Base-by-base conservation (phyloP, 257 asterid genomes). In the Plantago major region DNA sequence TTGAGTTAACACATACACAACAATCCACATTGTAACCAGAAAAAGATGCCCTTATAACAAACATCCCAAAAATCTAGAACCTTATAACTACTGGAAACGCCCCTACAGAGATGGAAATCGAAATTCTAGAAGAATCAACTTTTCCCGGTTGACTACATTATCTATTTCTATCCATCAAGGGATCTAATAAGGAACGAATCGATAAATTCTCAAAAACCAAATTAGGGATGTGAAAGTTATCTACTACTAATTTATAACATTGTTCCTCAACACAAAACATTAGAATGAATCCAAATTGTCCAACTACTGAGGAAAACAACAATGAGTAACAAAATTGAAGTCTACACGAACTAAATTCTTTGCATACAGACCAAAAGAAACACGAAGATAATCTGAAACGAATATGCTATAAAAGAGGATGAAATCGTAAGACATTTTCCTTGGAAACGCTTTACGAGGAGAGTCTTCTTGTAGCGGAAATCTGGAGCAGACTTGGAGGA, bases 341-440 rank as follows among this genome's bases (percentile, higher is more conserved):
- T 22, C 26, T 2, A 22, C 50, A 11, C n/a, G n/a, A 46, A 46
- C 50, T 7, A 46, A 46, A 46, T 46, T 14, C 28, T 49, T 11
- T 18, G 17, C 46, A 19, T 3, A 33, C 14, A 26, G 18, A 12
- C 2, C 19, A n/a, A 55, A 55, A 2, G 10, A 28, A 37, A 5
- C 3, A 30, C 3, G 2, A 3, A 45, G 44, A 16, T 14, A 19
- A 46, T 30, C 14, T 37, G 15, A 16, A 37, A 59, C 54, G 22
- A 2, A 52, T 5, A 26, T 4, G 15, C n/a, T 22, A 26, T 12
- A 0, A 15, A 10, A 18, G 14, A 8, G 14, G 7, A 53, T 3
- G 16, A 66, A 33, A 42, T 48, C 82, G 33, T 82, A n/a, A n/a
- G n/a, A 91, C 98, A 46, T 88, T 86, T 50, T 91, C 95, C 58